Evolutionary conservation across 495 filamentous ascomycete species (phyloP).

Genomic region (Evernia prunastri): DNA sequence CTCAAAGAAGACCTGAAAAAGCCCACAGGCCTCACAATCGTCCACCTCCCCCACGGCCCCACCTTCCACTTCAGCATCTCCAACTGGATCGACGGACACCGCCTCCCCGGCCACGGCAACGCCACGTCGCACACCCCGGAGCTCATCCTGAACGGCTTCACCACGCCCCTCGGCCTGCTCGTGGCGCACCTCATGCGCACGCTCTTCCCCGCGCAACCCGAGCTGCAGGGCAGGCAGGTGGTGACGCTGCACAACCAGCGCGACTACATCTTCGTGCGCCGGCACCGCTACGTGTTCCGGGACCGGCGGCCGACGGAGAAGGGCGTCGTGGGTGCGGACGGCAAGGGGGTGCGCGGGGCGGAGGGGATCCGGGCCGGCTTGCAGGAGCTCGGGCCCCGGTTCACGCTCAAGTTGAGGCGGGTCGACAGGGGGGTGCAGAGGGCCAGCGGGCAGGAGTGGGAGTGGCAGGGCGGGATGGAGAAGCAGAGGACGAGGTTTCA

Average conservation of each 20-base stretch:
- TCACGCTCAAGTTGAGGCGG: conserved; percentile 82
- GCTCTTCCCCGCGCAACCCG: conserved; percentile 75
- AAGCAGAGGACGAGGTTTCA: conserved; percentile 90
- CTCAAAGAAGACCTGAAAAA: conserved; percentile 80
- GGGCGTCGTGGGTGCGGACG: conserved; percentile 73
- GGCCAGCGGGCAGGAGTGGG: conserved; percentile 80
- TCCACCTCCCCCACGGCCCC: conserved; percentile 77
- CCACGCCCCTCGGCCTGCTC: conserved; percentile 85
- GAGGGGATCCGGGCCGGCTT: conserved; percentile 76
- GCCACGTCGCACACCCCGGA: conserved; percentile 88
- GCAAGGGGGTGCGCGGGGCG: conserved; percentile 76
- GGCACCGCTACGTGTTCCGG: conserved; percentile 88
- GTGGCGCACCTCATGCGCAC: conserved; percentile 78
- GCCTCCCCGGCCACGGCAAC: conserved; percentile 79
- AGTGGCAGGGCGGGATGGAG: conserved; percentile 92
- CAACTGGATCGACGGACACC: conserved; percentile 80
- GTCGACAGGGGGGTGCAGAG: conserved; percentile 86
- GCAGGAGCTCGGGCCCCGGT: conserved; percentile 78
- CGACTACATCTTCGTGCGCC: conserved; percentile 88
- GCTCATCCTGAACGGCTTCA: conserved; percentile 91
- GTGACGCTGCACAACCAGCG: conserved; percentile 92
- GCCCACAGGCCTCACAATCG: conserved; percentile 66
- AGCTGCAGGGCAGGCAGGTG: conserved; percentile 77
- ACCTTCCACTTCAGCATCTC: conserved; percentile 81
- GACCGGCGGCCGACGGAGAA: conserved; percentile 83